phyloP scores from a whole-genome alignment of 768 basidiomycete species.

The Pleurotus platypus region DNA sequence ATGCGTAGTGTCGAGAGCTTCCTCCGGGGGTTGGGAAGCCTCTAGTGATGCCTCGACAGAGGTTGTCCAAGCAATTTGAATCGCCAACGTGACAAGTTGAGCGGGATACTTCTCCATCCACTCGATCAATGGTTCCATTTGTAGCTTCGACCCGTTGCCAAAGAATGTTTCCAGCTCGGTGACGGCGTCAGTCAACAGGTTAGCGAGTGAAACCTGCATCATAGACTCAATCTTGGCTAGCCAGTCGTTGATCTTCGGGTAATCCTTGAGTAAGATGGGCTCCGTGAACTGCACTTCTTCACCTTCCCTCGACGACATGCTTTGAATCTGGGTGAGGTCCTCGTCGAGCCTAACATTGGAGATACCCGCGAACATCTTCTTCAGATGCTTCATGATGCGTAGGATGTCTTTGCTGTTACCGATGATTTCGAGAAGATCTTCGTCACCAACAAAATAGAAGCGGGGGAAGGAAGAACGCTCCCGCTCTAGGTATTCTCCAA shows the following conservation, averaged over 20 bases:
- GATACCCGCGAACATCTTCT: slow-evolving; percentile 99
- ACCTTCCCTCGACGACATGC: slow-evolving; percentile 94
- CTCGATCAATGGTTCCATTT: slow-evolving; percentile 64
- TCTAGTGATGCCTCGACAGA: slow-evolving; percentile 75
- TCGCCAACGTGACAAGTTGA: slow-evolving; percentile 91
- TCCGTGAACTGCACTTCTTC: slow-evolving; percentile 86
- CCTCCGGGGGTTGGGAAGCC: slow-evolving; percentile 49
- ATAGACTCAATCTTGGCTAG: slow-evolving; percentile 85
- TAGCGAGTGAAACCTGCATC: slow-evolving; percentile 89
- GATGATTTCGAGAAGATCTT: slow-evolving; percentile 97
- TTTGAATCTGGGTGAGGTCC: slow-evolving; percentile 82
- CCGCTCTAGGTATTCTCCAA: slow-evolving; percentile 97
- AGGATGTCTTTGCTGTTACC: slow-evolving; percentile 99
- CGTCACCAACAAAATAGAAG: slow-evolving; percentile 99
- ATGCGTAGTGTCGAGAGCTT: slow-evolving; percentile 67
- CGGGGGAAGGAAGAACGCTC: slow-evolving; percentile 98
- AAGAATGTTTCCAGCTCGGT: slow-evolving; percentile 80
- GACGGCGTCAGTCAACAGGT: slow-evolving; percentile 76
- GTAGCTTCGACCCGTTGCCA: slow-evolving; percentile 55
- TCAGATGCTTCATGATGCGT: slow-evolving; percentile 98
- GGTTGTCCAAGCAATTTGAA: slow-evolving; percentile 93
- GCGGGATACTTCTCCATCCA: slow-evolving; percentile 97
- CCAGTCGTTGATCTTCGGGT: slow-evolving; percentile 99
- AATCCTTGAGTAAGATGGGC: slow-evolving; percentile 87
- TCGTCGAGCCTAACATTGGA: slow-evolving; percentile 87